Base-by-base conservation (phyloP, 345 rosid genomes). In the Eucalyptus cladocalyx region DNA sequence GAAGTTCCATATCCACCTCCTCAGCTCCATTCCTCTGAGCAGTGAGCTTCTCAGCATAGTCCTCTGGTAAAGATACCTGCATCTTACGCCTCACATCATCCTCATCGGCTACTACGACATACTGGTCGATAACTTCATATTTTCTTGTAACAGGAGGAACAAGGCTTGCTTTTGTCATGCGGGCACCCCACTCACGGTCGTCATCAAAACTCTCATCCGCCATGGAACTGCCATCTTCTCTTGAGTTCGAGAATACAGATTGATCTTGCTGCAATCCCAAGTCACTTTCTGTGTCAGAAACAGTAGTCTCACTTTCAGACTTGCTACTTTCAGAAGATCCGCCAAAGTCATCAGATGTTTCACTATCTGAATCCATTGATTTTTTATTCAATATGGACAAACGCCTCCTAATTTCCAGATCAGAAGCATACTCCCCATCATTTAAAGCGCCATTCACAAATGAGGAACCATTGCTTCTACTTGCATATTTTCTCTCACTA, bases 121-220 rank as follows among this genome's bases (percentile, higher is more conserved):
- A 98, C 72, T 94, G 90, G 87, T 96, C 99, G 76, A 98, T 95
- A 87, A 96, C 97, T 92, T 98, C 99, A 91, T 98, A 98, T 92
- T 97, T 97, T 93, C 99, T 95, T 21, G 99, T 98, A 87, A 98
- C 98, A 80, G 99, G 99, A 92, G 99, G 99, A 92, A 98, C 99
- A 89, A 98, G 94, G 92, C 99, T 94, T 60, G 94, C 98, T 92
- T 97, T 96, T 86, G 99, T 98, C 99, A 98, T 98, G 88, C 99
- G 99, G 58, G 99, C 99, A 92, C 99, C 99, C 99, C 99, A 98
- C 92, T 98, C 99, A 87, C 99, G 99, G 87, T 98, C 99, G 90
- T 96, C 99, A 24, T 95, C 97, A 65, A 93, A 91, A 88, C 93
- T 90, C 87, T 95, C 98, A 60, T 95, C 97, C 26, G 91, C 93